Evolutionary conservation across 345 rosid species (phyloP), one percentile per base, ranked within the genome.

Genomic region (Populus ilicifolia): DNA sequence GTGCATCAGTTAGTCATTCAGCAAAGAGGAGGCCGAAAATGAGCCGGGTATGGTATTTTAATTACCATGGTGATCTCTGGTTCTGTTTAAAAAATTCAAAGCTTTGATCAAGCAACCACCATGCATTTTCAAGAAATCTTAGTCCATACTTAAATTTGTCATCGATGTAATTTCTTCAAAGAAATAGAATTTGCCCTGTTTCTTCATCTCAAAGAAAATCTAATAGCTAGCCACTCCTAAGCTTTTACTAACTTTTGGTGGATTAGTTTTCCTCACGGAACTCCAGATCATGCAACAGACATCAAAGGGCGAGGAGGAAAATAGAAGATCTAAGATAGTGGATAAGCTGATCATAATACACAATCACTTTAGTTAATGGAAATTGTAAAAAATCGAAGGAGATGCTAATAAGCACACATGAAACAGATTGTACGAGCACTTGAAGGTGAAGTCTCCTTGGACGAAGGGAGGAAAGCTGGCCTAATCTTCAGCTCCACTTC

Each of bases 1-100:
- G 84, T 39, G 92, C 92, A 44, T 85, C 90, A 20, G 78, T 95
- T 35, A 84, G 96, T 67, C 97, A 90, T 64, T 91, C 97, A 21
- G 88, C 93, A 8, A 82, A 88, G 71, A 88, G 89, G 80, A 79
- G 99, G 20, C 96, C 99, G 11, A 92, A 85, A 79, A 90, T 95
- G 97, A 88, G 98, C 84, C 99, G 90, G 89, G 97, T 94, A 78
- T 8, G 35, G 20, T 10, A 18, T 52, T 25, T 25, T 16, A 29
- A 65, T 30, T 3, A 8, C 8, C 63, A 1, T 9, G 63, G 25
- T n/a, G 29, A 56, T n/a, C 63, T 56, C 13, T 56, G 5, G 23
- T 56, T 56, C 11, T 56, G 63, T 9, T 1, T n/a, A 56, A 56
- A n/a, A n/a, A n/a, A 56, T 0, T n/a, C 63, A 1, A n/a, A 21